Conservation (phyloP, 768 basidiomycete species). For the Phylloporus arenicola region DNA sequence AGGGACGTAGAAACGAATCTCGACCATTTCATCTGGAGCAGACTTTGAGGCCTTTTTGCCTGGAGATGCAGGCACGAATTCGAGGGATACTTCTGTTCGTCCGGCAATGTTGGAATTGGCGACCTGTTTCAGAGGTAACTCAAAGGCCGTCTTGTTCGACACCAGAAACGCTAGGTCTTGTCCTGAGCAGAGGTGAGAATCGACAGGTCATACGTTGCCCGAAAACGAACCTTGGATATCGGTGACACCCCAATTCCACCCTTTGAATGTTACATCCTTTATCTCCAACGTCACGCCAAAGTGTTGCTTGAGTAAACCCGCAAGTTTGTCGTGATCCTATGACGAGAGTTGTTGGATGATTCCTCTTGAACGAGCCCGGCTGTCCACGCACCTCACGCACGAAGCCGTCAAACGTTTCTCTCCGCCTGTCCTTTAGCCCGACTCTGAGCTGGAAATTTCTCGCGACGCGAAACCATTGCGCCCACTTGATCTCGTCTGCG, state of each 20-base stretch:
- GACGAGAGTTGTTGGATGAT: not conserved
- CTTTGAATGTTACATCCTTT: constrained; percentile 83
- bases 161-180: constrained; percentile 89
- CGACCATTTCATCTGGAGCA: constrained; percentile 80
- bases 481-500: constrained; percentile 76
- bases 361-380: not conserved
- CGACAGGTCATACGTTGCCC: not conserved
- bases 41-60: constrained; percentile 36
- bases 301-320: constrained; percentile 75
- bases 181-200: constrained; percentile 41
- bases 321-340: constrained; percentile 89
- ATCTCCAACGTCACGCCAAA: constrained; percentile 82
- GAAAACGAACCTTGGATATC: constrained; percentile 76
- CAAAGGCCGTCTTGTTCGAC: constrained; percentile 83
- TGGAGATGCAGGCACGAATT: constrained; percentile 59
- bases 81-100: constrained; percentile 97
- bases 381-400: constrained; percentile 61
- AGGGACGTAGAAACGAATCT: constrained; percentile 95
- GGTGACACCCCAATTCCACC: constrained; percentile 98
- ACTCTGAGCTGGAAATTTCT: constrained; percentile 87
- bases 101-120: constrained; percentile 98
- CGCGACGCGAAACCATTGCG: constrained; percentile 88
- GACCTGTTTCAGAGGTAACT: constrained; percentile 79
- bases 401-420: constrained; percentile 93
- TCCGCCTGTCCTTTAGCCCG: constrained; percentile 68